A percentile compares a stretch with the other conserved stretches of the same genome.
Conservation (phyloP, 2,329 filamentous ascomycete species). For the Aspergillus unguis region DNA sequence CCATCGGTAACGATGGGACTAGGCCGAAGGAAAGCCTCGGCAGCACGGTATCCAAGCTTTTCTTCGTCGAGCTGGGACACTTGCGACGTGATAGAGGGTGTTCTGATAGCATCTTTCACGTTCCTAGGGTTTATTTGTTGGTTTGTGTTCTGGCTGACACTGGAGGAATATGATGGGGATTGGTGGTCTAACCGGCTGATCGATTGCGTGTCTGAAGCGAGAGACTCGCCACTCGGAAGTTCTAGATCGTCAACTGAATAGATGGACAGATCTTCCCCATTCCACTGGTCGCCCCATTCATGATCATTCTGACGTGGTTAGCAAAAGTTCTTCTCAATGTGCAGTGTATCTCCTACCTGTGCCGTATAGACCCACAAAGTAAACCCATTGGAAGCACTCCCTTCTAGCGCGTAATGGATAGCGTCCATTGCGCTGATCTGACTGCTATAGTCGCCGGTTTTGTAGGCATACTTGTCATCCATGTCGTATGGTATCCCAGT, state of each 20-base stretch:
- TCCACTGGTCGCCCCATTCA: constrained; percentile 89
- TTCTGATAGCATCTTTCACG: constrained; percentile 66
- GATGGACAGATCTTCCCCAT: constrained; percentile 93
- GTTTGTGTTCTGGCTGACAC: constrained; percentile 42
- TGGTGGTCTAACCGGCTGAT: constrained; percentile 33
- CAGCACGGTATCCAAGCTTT: constrained; percentile 75
- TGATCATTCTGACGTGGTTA: constrained; percentile 68
- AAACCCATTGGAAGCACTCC: constrained; percentile 76
- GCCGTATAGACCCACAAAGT: constrained; percentile 84
- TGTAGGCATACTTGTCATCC: constrained; percentile 94
- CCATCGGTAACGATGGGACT: constrained; percentile 74
- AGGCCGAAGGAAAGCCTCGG: constrained; percentile 88
- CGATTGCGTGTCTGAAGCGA: constrained; percentile 36
- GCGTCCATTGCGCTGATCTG: constrained; percentile 92
- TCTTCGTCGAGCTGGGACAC: constrained; percentile 55
- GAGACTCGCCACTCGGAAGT: constrained; percentile 38
- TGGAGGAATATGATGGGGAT: constrained; percentile 55
- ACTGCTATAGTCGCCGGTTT: constrained; percentile 90
- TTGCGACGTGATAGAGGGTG: constrained; percentile 55
- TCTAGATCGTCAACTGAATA: constrained; percentile 77
- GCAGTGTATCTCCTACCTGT: constrained; percentile 47
- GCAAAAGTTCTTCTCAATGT: background rate
- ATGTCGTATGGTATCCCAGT: constrained; percentile 99
- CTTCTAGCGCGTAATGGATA: constrained; percentile 90
- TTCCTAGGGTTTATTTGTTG: constrained; percentile 68